These are phyloP conservation scores for Suhomyces kunorum DNA, from an alignment of 1,139 yeast species.

Conservation along the genomic window DNA sequence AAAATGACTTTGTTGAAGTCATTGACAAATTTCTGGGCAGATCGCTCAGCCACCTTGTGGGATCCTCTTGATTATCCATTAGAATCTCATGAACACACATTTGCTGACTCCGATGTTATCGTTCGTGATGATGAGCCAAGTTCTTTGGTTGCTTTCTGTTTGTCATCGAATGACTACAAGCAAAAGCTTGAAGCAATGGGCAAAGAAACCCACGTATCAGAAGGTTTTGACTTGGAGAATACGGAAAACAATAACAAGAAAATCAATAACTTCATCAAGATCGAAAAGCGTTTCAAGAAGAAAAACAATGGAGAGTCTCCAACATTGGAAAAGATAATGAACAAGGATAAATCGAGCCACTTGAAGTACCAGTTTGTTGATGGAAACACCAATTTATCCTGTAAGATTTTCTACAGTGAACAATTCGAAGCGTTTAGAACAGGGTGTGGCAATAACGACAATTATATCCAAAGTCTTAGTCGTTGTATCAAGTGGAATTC, in stretches of 20 bases:
- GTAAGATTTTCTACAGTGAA: slow-evolving; percentile 93
- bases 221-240: slow-evolving; percentile 21
- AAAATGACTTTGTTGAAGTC: slow-evolving; percentile 78
- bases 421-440: slow-evolving; percentile 93
- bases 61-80: slow-evolving; percentile 87
- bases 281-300: slow-evolving; percentile 48
- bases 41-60: slow-evolving; percentile 94
- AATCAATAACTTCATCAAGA: slow-evolving; percentile 40
- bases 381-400: slow-evolving; percentile 78
- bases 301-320: slow-evolving; percentile 27
- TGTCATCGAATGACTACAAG: slow-evolving; percentile 79
- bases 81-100: slow-evolving; percentile 79
- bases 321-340: slow-evolving; percentile 64
- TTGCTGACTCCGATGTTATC: slow-evolving; percentile 90
- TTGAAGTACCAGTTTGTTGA: slow-evolving; percentile 89
- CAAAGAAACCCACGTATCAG: slow-evolving; percentile 21
- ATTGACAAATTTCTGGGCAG: slow-evolving; percentile 94
- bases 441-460: slow-evolving; percentile 76
- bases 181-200: slow-evolving; percentile 56
- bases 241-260: slow-evolving; percentile 38
- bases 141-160: slow-evolving; percentile 88
- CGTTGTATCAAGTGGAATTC: slow-evolving; percentile 96
- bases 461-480: slow-evolving; percentile 84
- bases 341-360: slow-evolving; percentile 84
- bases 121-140: slow-evolving; percentile 97